Evolutionary conservation across 768 basidiomycete genomes (phyloP), one percentile per base, ranked within the genome.

Genomic region (Phylloporus scabripes): DNA sequence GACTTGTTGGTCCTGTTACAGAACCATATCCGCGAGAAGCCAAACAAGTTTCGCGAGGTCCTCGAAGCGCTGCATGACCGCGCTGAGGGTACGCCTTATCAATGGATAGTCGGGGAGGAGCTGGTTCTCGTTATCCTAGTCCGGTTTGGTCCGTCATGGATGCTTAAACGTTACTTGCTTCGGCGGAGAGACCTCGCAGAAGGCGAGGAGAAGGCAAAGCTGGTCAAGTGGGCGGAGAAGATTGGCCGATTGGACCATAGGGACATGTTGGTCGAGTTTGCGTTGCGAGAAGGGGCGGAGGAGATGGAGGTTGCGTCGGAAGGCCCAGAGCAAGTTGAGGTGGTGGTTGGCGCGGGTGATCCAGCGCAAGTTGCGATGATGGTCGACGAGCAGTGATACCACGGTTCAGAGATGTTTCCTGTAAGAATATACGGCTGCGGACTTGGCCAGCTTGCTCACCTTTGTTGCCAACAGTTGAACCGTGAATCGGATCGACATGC

Each of bases 1-100:
- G 51, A 64, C 20, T 38, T 63, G 42, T 37, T 65, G 49, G 37
- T 54, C 10, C 39, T 41, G 5, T 38, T 64, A 14, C 54, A 65
- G 41, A 49, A 45, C 7, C 55, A 64, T 14, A 33, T 63, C 6
- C 40, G 48, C 2, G 53, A 64, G 53, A 62, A 60, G 38, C 57
- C 48, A 8, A 52, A 51, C 18, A 62, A 57, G 43, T 62, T 60
- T 45, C 31, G 32, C 2, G 52, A 55, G 28, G 47, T 65, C n/a
- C 45, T 64, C 5, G 45, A 63, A 29, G 55, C 63, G n/a, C 45
- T 63, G 28, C 57, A 63, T 44, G 62, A 62, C 29, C 62, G 51
- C n/a, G 44, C 51, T 2, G 63, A 60, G 17, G 55, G 43, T 12
- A 54, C 39, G 3, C 55, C 49, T 7, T 62, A 57, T 54, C 58